Evolutionary conservation across 1,284 basidiomycete genomes (phyloP).

Genomic region (Schizophyllum commune): DNA sequence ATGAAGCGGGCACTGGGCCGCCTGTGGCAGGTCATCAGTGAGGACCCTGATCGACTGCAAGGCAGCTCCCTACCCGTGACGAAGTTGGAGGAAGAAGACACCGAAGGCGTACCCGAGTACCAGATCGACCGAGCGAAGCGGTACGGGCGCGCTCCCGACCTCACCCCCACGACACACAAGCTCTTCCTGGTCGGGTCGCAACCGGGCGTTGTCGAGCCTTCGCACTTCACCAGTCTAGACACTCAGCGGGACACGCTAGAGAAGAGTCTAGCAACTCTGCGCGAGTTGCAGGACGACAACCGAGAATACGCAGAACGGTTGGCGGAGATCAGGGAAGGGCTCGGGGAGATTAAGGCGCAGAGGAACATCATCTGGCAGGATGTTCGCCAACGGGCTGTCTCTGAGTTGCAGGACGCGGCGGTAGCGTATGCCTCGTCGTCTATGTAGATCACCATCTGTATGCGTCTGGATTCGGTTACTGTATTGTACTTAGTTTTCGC

Average conservation of each 20-base stretch:
- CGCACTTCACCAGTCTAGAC: slow-evolving; percentile 56
- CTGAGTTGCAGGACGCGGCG: slow-evolving; percentile 61
- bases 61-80: slow-evolving; percentile 34
- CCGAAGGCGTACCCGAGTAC: slow-evolving; percentile 34
- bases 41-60: slow-evolving; percentile 35
- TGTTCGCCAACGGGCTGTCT: slow-evolving; percentile 62
- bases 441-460: neutral
- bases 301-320: slow-evolving; percentile 74
- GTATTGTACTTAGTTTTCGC: too few species aligned
- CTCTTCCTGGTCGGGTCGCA: slow-evolving; percentile 50
- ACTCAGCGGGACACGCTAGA: slow-evolving; percentile 62
- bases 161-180: slow-evolving; percentile 56
- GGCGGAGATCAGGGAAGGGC: slow-evolving; percentile 68
- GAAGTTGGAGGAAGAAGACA: slow-evolving; percentile 61
- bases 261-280: slow-evolving; percentile 59
- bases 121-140: slow-evolving; percentile 35
- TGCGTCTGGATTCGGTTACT: neutral
- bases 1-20: slow-evolving; percentile 66
- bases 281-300: slow-evolving; percentile 74
- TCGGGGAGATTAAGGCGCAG: slow-evolving; percentile 64
- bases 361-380: slow-evolving; percentile 65
- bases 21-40: slow-evolving; percentile 71
- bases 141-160: slow-evolving; percentile 53
- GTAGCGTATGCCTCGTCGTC: neutral
- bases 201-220: slow-evolving; percentile 39